Base-by-base conservation (phyloP, 352 stramenopile species). In the Vaucheria bursata region DNA sequence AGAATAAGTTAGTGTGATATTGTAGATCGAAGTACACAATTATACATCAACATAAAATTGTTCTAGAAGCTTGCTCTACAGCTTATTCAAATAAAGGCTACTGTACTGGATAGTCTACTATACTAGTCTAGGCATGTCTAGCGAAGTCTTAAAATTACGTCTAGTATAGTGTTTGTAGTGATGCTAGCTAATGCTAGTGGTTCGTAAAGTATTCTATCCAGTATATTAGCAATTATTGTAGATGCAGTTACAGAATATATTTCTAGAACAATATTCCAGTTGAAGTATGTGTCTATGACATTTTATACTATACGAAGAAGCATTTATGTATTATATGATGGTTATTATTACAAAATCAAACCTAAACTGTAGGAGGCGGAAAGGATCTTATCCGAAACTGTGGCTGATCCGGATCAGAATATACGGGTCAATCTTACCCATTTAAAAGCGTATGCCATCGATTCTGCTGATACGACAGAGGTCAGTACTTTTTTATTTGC, bases 401-500 rank as follows among this genome's bases (percentile, higher is more conserved):
- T 59, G 0, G 25, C 59, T 2, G 77, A 82, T 64, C 69, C 71
- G 4, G 77, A 82, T 2, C 69, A 69, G 8, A 36, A 25, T 31
- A 45, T 49, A 34, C 69, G 77, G 0, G 53, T 53, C 33, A 71
- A 82, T 73, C 64, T 82, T 32, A 73, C 70, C 0, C 77, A 79
- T 36, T 73, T 82, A n/a, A 79, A 82, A 66, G 71, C 66, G 6
- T 82, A 79, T 38, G 53, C 77, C 34, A 79, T 82, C 18, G 77
- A 82, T 50, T 78, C 70, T 45, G 77, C 74, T 37, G 77, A 82
- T 68, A 78, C 77, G 0, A 79, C 59, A 32, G 77, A 82, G 77
- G 77, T 77, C 53, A 36, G 31, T 7, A 1, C 52, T 71, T 2
- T 50, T 25, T 74, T 74, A 7, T 69, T 29, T 74, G 31, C n/a